Evolutionary conservation across 2,329 filamentous ascomycete species (phyloP), one percentile per base, ranked within the genome.

Genomic region (Hypoxylon sp.): DNA sequence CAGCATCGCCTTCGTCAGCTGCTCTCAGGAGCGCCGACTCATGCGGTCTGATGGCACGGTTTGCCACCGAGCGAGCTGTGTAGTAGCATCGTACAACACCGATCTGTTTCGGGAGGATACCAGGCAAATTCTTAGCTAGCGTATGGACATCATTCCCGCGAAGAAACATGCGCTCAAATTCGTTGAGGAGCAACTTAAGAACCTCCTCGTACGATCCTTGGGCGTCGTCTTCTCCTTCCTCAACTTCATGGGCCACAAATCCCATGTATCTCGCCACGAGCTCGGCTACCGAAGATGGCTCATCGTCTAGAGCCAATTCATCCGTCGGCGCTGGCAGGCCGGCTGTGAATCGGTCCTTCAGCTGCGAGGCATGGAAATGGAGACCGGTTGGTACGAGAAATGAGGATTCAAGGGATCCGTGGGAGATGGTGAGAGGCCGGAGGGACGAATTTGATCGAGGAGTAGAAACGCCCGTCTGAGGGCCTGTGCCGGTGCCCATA

Each of bases 81-180:
- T 96, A 98, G 83, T 99, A 99, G 78, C 90, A 90, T 73, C 88
- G 85, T 41, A 98, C 89, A 15, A 96, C 92, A 68, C 90, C 84
- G 58, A 96, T 83, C 81, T 97, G 98, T 85, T 99, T 99, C 67
- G 88, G 83, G 62, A 91, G 87, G 66, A 98, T 98, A 65, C 96
- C 95, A 1, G 95, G 93, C 10, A 99, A 83, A 7, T 84, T 84
- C 29, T 92, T 90, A 40, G 89, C 92, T 60, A 99, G 79, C 21
- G 93, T 92, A 78, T 99, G 96, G 45, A 96, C 92, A 74, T 99
- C 96, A 71, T 99, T 99, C 64, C 95, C 95, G 52, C 90, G 87
- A 71, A 99, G 88, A 77, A 96, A 98, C 51, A 88, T 91, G 42
- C 95, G 88, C 83, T 99, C 95, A 68, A 99, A 99, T 78, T 99